phyloP scores from a whole-genome alignment of 352 stramenopile species.

The Phytophthora pseudosyringae region DNA sequence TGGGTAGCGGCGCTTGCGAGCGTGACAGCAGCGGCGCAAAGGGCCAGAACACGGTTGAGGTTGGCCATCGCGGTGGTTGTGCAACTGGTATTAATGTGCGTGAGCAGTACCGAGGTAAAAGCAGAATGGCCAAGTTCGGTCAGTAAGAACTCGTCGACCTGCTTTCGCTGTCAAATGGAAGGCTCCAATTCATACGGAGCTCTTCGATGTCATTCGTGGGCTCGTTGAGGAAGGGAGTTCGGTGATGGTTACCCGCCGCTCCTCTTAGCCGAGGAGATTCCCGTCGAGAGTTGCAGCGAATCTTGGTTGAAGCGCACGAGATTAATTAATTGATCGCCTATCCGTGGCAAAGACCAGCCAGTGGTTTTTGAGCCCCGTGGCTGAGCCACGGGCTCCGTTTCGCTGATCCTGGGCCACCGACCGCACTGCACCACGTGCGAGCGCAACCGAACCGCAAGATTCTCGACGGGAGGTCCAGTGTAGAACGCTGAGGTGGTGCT shows the following conservation, averaged over 20 bases:
- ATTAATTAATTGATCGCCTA: too few relatives aligned
- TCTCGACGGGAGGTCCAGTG: too few relatives aligned
- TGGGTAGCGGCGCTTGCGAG: constrained; percentile 31
- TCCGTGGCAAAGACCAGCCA: too few relatives aligned
- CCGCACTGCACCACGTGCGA: too few relatives aligned
- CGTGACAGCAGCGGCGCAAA: constrained; percentile 32
- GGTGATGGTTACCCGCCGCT: constrained; percentile 8
- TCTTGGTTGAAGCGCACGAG: constrained; percentile 12
- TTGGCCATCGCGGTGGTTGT: constrained; percentile 41
- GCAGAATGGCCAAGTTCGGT: too few relatives aligned
- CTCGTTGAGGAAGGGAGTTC: not conserved
- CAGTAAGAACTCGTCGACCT: too few relatives aligned
- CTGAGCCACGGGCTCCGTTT: too few relatives aligned
- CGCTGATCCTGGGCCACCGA: too few relatives aligned
- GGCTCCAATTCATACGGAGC: constrained; percentile 11
- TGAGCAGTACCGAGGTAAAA: not conserved
- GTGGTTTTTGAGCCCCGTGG: too few relatives aligned
- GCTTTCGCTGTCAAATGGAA: constrained; percentile 10
- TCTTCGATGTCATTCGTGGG: not conserved
- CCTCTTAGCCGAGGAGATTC: constrained; percentile 9
- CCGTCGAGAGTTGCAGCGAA: constrained; percentile 11
- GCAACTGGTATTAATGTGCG: not conserved
- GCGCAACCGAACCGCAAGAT: too few relatives aligned
- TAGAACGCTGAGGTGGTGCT: too few relatives aligned
- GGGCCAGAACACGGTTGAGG: constrained; percentile 30